Conservation (phyloP, 2,329 filamentous ascomycete species). For the Fusarium ambrosium region DNA sequence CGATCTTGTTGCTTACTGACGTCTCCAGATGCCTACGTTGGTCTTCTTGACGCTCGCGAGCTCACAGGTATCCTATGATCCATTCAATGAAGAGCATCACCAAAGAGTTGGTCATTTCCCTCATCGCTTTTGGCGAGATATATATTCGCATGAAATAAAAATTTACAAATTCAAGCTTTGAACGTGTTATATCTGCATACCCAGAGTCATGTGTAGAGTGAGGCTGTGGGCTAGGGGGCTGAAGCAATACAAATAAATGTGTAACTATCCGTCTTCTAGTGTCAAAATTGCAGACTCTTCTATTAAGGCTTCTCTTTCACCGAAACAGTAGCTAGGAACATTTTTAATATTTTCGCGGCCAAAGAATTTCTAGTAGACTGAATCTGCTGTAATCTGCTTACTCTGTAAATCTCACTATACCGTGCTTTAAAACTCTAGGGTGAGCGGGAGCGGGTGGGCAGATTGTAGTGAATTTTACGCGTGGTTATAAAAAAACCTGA, state of each 20-base stretch:
- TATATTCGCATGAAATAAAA: not conserved
- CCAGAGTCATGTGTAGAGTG: no score
- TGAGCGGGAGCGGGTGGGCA: not conserved
- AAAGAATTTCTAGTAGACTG: no score
- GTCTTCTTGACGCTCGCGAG: not conserved
- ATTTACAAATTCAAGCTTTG: not conserved
- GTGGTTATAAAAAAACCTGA: no score
- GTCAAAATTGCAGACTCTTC: no score
- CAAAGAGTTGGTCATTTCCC: not conserved
- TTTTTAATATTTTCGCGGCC: no score
- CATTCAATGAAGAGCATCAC: not conserved
- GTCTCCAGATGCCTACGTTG: not conserved
- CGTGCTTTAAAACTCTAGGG: not conserved
- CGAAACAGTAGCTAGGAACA: not conserved
- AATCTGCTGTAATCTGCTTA: not conserved
- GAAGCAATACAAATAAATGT: no score
- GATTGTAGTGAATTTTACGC: no score
- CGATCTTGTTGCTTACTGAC: not conserved
- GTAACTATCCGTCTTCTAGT: no score
- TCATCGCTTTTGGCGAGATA: not conserved
- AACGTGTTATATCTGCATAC: not conserved
- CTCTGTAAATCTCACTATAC: not conserved
- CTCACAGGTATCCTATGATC: not conserved
- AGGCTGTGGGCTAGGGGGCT: no score
- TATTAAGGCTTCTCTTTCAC: not conserved